These are phyloP conservation scores for Pythium inflatum DNA, from an alignment of 352 stramenopile genomes.

Conservation along the genomic window DNA sequence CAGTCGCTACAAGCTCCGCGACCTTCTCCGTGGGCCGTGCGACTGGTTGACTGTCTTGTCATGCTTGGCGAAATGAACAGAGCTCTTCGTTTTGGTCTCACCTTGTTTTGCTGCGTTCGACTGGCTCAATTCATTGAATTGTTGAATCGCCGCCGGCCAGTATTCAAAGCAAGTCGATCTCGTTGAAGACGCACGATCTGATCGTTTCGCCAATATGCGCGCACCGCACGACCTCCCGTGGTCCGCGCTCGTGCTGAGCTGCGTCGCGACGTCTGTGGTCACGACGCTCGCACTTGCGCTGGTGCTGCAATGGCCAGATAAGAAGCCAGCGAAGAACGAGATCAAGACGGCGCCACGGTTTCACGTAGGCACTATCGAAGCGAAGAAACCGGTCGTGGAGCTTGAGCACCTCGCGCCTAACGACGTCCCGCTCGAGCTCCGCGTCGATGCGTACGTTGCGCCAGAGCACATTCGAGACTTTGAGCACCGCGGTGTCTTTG, in stretches of 20 bases:
- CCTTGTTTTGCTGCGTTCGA: no score
- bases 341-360: not conserved
- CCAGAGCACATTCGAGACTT: constrained; percentile 48
- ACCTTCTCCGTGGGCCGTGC: no score
- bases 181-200: no score
- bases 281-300: constrained; percentile 41
- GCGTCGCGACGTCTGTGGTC: constrained; percentile 40
- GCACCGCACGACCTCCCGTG: constrained; percentile 22
- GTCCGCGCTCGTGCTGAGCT: constrained; percentile 48
- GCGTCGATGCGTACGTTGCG: constrained; percentile 56
- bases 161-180: no score
- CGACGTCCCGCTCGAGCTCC: constrained; percentile 45
- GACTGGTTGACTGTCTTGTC: no score
- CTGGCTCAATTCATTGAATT: no score
- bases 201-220: no score
- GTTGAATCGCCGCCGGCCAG: no score
- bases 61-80: no score
- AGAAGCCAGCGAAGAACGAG: not conserved
- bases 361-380: no score
- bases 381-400: constrained; percentile 29
- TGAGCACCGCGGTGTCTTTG: constrained; percentile 57
- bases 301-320: not conserved
- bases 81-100: no score
- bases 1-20: no score
- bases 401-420: constrained; percentile 33